These are phyloP conservation scores for Tripterygium wilfordii DNA, from an alignment of 177 flowering plant genomes.

Conservation along the genomic window DNA sequence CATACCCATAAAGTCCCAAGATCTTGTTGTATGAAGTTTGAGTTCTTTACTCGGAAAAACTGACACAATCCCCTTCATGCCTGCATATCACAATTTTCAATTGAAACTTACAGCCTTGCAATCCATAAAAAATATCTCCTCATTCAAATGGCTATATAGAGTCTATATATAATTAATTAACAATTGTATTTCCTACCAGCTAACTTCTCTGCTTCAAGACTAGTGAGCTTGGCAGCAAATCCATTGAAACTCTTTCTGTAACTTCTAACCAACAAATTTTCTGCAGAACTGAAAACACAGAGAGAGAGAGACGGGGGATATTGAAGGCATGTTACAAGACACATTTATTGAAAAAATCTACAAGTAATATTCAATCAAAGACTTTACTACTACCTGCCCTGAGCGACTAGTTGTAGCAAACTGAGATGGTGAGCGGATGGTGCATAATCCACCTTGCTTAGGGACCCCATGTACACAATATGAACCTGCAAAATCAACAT, in stretches of 20 bases:
- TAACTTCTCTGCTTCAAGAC: constrained; percentile 21
- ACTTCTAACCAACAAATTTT: constrained; percentile 20
- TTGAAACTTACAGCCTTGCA: no score
- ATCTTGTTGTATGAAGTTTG: constrained; percentile 31
- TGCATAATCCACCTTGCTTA: constrained; percentile 6
- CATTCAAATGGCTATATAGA: no score
- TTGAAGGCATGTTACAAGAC: not conserved
- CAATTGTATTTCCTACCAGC: no score
- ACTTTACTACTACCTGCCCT: constrained; percentile 11
- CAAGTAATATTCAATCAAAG: no score
- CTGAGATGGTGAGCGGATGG: constrained; percentile 10
- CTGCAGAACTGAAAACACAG: constrained; percentile 9
- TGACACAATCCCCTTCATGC: constrained; percentile 24
- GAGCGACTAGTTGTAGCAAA: constrained; percentile 20
- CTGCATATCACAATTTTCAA: constrained; percentile 15
- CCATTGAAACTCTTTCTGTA: constrained; percentile 45
- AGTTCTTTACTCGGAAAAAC: constrained; percentile 23
- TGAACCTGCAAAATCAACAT: constrained; percentile 8
- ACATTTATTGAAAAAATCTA: no score
- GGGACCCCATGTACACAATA: constrained; percentile 26
- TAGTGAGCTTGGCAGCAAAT: constrained; percentile 39
- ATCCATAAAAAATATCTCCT: no score
- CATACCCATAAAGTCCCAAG: constrained; percentile 44
- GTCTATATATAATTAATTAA: no score
- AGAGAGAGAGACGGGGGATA: not conserved